These are phyloP conservation scores for Rhododendron ferrugineum DNA, from an alignment of 148 eudicot species.

Conservation along the genomic window DNA sequence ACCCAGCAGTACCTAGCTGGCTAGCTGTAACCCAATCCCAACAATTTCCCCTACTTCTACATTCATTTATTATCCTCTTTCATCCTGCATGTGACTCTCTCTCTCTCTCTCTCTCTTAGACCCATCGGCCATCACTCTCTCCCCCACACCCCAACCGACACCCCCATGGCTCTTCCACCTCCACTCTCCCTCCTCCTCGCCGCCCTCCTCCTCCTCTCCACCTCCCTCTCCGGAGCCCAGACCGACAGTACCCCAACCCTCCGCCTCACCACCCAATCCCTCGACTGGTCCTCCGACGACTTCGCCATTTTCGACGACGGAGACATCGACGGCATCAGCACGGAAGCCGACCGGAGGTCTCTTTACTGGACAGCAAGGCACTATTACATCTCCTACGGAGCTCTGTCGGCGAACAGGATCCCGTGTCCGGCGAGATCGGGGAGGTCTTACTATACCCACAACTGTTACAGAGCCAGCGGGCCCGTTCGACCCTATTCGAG, in stretches of 20 bases:
- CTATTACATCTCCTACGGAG: constrained; percentile 41
- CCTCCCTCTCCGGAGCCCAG: background rate
- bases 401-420: constrained; percentile 33
- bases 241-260: background rate
- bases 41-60: background rate
- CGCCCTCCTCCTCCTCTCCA: background rate
- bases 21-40: background rate
- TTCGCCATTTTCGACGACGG: background rate
- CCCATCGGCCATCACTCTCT: too few relatives aligned
- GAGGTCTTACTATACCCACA: constrained; percentile 37
- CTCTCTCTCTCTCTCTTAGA: background rate
- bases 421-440: constrained; percentile 45
- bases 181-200: background rate
- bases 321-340: background rate
- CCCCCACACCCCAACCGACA: too few relatives aligned
- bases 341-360: constrained; percentile 14
- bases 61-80: background rate
- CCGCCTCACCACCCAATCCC: constrained; percentile 9
- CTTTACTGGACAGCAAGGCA: constrained; percentile 21
- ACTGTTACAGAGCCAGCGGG: constrained; percentile 28
- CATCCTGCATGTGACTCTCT: background rate
- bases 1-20: background rate
- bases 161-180: background rate
- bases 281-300: constrained; percentile 1
- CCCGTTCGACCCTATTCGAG: constrained; percentile 37